Evolutionary conservation across 345 rosid genomes (phyloP).

Genomic region (Camelina hispida): DNA sequence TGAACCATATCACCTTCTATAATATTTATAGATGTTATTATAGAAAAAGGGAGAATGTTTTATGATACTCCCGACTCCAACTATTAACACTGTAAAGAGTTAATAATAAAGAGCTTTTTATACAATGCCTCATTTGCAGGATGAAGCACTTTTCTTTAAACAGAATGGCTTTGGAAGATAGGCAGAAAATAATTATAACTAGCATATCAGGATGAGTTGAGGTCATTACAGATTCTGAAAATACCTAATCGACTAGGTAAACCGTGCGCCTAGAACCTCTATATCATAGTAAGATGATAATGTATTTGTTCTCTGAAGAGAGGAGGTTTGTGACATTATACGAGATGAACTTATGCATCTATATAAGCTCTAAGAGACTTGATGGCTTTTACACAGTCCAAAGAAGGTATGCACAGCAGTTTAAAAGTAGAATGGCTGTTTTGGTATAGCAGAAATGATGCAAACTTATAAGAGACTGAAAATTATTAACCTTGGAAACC

Average conservation of each 20-base stretch:
- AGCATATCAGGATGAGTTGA: slow-evolving; percentile 57
- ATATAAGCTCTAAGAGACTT: neutral
- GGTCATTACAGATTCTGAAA: slow-evolving; percentile 25
- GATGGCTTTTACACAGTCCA: slow-evolving; percentile 4
- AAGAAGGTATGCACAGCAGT: neutral
- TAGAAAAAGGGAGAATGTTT: slow-evolving; percentile 45
- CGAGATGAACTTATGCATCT: slow-evolving; percentile 16
- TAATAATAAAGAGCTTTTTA: slow-evolving; percentile 48
- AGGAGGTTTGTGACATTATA: slow-evolving; percentile 27
- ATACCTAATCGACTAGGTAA: slow-evolving; percentile 39
- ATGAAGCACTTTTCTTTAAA: slow-evolving; percentile 54
- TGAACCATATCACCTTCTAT: slow-evolving; percentile 75
- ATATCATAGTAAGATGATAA: neutral
- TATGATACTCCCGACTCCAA: slow-evolving; percentile 58
- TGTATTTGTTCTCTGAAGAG: neutral
- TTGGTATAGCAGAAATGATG: slow-evolving; percentile 1
- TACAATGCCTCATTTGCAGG: slow-evolving; percentile 41
- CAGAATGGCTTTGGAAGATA: slow-evolving; percentile 42
- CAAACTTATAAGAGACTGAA: neutral
- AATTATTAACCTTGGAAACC: slow-evolving; percentile 14
- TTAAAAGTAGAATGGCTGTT: neutral
- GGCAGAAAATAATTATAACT: slow-evolving; percentile 28
- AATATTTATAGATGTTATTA: slow-evolving; percentile 53
- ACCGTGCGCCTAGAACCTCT: slow-evolving; percentile 1
- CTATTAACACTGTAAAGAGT: slow-evolving; percentile 46